A percentile compares a stretch with the other conserved stretches of the same genome.
Conservation (phyloP, 2,329 filamentous ascomycete genomes). For the Aureobasidium mangrovei region DNA sequence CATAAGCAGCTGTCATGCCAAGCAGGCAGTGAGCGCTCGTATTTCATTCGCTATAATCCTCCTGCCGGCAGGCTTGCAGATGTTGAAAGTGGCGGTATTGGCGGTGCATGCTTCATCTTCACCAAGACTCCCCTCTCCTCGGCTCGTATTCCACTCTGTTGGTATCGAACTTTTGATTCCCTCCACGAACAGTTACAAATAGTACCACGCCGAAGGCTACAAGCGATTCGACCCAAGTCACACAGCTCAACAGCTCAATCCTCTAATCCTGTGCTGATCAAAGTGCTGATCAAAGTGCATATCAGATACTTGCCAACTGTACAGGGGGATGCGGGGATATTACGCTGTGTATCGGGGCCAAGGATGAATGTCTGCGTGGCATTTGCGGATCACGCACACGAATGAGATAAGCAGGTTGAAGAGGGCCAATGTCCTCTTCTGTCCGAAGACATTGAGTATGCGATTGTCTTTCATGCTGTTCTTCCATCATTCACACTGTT, state of each 20-base stretch:
- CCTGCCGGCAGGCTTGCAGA: neutral
- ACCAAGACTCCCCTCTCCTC: neutral
- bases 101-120: neutral
- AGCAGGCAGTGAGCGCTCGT: neutral
- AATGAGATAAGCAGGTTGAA: neutral
- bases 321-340: no score
- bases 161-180: neutral
- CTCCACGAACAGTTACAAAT: neutral
- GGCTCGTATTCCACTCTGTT: neutral
- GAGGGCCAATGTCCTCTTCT: neutral
- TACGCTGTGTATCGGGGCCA: no score
- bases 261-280: neutral
- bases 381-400: no score
- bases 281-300: neutral
- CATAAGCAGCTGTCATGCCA: constrained; percentile 4
- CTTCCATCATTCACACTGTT: no score
- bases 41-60: constrained; percentile 7
- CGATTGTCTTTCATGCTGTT: no score
- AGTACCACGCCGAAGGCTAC: neutral
- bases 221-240: neutral
- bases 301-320: neutral
- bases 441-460: no score
- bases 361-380: no score
- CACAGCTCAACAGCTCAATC: neutral
- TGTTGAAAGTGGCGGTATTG: neutral